A percentile compares a stretch with the other conserved stretches of the same genome.
phyloP scores from a whole-genome alignment of 352 stramenopile genomes.

The Phytophthora foliorum region DNA sequence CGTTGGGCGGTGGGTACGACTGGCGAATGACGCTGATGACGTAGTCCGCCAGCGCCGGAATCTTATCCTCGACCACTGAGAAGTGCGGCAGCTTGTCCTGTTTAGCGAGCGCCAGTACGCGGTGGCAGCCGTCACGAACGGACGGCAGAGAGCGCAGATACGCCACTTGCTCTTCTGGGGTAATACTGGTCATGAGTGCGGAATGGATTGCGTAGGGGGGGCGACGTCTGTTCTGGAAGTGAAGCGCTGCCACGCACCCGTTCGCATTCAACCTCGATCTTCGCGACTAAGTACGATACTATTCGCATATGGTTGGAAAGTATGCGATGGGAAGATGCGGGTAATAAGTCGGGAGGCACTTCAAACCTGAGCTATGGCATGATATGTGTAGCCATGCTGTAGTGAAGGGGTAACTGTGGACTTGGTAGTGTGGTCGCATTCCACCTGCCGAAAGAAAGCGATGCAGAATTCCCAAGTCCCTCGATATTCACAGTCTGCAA shows the following conservation, averaged over 20 bases:
- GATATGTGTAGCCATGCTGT: constrained; percentile 6
- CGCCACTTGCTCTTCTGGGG: constrained; percentile 46
- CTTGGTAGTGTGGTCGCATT: neutral
- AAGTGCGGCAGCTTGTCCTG: constrained; percentile 74
- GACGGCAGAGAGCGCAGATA: constrained; percentile 81
- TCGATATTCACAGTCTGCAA: neutral
- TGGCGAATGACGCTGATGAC: constrained; percentile 73
- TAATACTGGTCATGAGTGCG: too few relatives aligned
- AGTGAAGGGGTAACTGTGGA: neutral
- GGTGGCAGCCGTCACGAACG: constrained; percentile 75
- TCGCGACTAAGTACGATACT: constrained; percentile 15
- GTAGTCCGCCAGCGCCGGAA: constrained; percentile 72
- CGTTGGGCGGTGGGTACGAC: constrained; percentile 58
- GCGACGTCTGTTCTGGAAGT: constrained; percentile 1
- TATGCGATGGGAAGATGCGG: neutral
- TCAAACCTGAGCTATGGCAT: constrained; percentile 18
- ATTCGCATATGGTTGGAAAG: constrained; percentile 12
- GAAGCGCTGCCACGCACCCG: constrained; percentile 9
- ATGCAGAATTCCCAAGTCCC: neutral
- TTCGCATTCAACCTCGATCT: constrained; percentile 35
- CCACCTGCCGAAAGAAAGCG: neutral
- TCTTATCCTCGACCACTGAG: constrained; percentile 59
- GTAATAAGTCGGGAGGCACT: neutral
- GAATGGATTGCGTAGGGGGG: neutral
- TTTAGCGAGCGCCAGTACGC: constrained; percentile 62